Conservation (phyloP, 1,139 yeast genomes). For the Geotrichum histeridarum region DNA sequence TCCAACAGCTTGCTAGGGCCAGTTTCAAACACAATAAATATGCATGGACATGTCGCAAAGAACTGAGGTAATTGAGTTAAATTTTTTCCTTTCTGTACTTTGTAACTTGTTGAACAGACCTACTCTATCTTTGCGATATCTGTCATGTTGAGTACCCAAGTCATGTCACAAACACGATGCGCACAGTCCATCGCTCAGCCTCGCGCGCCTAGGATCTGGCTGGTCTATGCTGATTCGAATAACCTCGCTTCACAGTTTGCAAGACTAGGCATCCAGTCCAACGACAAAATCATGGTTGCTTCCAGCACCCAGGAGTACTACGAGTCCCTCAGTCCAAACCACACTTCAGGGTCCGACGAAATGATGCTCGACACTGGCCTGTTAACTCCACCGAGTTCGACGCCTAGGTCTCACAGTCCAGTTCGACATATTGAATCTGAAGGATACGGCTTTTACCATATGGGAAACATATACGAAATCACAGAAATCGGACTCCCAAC, state of each 20-base stretch:
- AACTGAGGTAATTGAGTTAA: too few species aligned
- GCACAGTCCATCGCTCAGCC: not conserved
- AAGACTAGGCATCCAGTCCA: not conserved
- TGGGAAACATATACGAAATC: conserved; percentile 1
- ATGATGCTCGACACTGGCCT: conserved; percentile 1
- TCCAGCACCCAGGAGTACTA: not conserved
- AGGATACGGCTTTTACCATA: conserved; percentile 4
- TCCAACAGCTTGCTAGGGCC: too few species aligned
- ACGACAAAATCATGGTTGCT: not conserved
- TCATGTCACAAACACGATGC: too few species aligned
- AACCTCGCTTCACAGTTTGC: not conserved
- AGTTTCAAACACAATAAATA: too few species aligned
- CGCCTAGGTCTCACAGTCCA: not conserved
- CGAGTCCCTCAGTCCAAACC: not conserved
- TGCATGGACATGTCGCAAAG: too few species aligned
- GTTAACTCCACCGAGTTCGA: not conserved
- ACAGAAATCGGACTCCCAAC: not conserved
- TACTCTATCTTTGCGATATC: too few species aligned
- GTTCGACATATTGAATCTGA: conserved; percentile 3
- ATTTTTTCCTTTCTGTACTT: too few species aligned
- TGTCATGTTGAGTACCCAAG: too few species aligned
- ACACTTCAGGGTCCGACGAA: not conserved
- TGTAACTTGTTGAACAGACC: too few species aligned
- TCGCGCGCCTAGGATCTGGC: not conserved
- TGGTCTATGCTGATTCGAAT: not conserved